phyloP scores from a whole-genome alignment of 768 basidiomycete genomes.

The Lentinula detonsa region DNA sequence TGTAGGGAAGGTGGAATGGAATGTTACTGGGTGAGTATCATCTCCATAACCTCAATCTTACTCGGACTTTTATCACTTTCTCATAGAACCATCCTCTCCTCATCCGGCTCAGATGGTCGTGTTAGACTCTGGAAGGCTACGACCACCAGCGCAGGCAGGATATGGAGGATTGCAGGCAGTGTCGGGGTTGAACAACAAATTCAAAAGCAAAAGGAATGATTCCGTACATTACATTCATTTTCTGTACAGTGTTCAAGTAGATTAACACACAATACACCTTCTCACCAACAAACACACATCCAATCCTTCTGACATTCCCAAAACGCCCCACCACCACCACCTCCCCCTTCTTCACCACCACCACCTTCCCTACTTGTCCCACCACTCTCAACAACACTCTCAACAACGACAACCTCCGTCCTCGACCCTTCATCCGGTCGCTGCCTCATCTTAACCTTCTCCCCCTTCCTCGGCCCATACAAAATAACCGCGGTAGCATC shows the following conservation, averaged over 20 bases:
- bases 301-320: conserved; percentile 8
- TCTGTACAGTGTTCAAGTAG: too few species aligned
- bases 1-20: conserved; percentile 84
- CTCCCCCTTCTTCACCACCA: neutral
- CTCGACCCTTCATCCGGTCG: neutral
- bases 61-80: too few species aligned
- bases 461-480: conserved; percentile 35
- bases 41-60: too few species aligned
- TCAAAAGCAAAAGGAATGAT: too few species aligned
- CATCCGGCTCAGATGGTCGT: conserved; percentile 78
- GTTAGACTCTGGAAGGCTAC: conserved; percentile 84
- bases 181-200: conserved; percentile 63
- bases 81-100: conserved; percentile 79
- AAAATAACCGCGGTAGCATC: conserved; percentile 48
- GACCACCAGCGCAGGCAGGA: conserved; percentile 65
- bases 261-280: too few species aligned
- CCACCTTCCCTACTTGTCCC: neutral
- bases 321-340: neutral
- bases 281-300: conserved; percentile 1
- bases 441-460: conserved; percentile 32
- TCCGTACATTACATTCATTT: too few species aligned
- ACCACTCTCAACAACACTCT: neutral
- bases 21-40: conserved; percentile 79
- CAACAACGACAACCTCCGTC: conserved; percentile 2
- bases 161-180: conserved; percentile 80